These are phyloP conservation scores for Tirmania nivea DNA, from an alignment of 495 filamentous ascomycete genomes.

Conservation along the genomic window DNA sequence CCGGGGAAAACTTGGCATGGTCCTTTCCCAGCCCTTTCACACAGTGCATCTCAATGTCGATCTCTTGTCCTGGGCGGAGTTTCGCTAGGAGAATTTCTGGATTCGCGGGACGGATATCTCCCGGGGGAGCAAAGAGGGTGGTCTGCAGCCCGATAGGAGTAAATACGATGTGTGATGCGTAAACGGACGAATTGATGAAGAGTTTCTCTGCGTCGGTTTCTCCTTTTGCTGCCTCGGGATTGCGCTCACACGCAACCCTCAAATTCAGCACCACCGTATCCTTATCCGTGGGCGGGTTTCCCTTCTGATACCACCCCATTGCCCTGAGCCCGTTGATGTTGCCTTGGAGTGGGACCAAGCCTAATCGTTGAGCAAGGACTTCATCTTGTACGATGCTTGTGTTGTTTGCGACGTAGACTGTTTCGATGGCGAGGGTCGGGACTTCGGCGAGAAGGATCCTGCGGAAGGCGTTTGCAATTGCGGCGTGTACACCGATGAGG, in stretches of 20 bases:
- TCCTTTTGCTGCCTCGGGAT: conserved; percentile 39
- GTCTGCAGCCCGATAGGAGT: conserved; percentile 50
- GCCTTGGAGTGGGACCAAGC: conserved; percentile 73
- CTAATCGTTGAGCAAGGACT: conserved; percentile 71
- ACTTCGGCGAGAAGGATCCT: conserved; percentile 92
- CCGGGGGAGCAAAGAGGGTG: conserved; percentile 41
- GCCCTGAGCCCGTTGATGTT: conserved; percentile 49
- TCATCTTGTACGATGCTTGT: conserved; percentile 96
- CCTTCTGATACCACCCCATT: conserved; percentile 49
- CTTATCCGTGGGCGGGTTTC: conserved; percentile 12
- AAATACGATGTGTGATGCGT: conserved; percentile 62
- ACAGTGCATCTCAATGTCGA: conserved; percentile 66
- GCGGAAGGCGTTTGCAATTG: conserved; percentile 93
- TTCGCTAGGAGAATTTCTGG: conserved; percentile 91
- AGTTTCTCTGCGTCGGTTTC: conserved; percentile 63
- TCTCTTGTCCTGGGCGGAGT: conserved; percentile 70
- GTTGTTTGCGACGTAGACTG: conserved; percentile 78
- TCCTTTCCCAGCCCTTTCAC: conserved; percentile 86
- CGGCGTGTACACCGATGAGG: conserved; percentile 36
- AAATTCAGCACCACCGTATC: conserved; percentile 33
- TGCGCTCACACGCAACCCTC: conserved; percentile 52
- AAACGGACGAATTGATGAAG: conserved; percentile 70
- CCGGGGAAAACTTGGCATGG: conserved; percentile 94
- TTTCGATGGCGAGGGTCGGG: conserved; percentile 80
- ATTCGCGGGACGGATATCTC: conserved; percentile 38